These are phyloP conservation scores for Chaetoscypha palmicola DNA, from an alignment of 2,329 filamentous ascomycete genomes.

Conservation along the genomic window DNA sequence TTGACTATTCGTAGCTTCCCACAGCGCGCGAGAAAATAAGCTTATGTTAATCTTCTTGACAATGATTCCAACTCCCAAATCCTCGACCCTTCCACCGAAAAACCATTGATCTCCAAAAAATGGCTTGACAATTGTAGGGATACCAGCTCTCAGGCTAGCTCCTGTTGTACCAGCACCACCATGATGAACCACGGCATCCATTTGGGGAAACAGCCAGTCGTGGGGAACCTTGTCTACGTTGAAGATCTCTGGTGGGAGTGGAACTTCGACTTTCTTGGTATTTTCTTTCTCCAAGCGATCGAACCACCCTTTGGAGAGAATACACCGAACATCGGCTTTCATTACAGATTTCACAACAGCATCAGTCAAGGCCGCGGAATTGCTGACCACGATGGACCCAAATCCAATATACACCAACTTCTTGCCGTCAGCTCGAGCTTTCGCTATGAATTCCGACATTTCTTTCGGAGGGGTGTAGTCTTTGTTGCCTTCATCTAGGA, in stretches of 20 bases:
- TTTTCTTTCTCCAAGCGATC: constrained; percentile 63
- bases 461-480: constrained; percentile 68
- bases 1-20: constrained; percentile 84
- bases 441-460: constrained; percentile 73
- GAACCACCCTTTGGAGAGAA: constrained; percentile 95
- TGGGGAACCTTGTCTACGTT: constrained; percentile 88
- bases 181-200: constrained; percentile 91
- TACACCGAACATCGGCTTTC: constrained; percentile 88
- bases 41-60: constrained; percentile 86
- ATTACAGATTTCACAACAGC: constrained; percentile 89
- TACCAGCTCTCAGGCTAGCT: constrained; percentile 80
- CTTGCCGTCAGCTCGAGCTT: constrained; percentile 73
- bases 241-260: constrained; percentile 71
- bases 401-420: constrained; percentile 97
- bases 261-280: constrained; percentile 49
- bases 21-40: constrained; percentile 76
- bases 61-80: constrained; percentile 85
- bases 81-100: constrained; percentile 83
- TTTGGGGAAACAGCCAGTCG: constrained; percentile 91
- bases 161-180: constrained; percentile 93
- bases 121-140: constrained; percentile 90
- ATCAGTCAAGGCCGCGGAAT: constrained; percentile 79
- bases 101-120: constrained; percentile 99
- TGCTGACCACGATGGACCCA: constrained; percentile 88
- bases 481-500: constrained; percentile 65